phyloP scores from a whole-genome alignment of 352 stramenopile species.

The Globisporangium emineosum region DNA sequence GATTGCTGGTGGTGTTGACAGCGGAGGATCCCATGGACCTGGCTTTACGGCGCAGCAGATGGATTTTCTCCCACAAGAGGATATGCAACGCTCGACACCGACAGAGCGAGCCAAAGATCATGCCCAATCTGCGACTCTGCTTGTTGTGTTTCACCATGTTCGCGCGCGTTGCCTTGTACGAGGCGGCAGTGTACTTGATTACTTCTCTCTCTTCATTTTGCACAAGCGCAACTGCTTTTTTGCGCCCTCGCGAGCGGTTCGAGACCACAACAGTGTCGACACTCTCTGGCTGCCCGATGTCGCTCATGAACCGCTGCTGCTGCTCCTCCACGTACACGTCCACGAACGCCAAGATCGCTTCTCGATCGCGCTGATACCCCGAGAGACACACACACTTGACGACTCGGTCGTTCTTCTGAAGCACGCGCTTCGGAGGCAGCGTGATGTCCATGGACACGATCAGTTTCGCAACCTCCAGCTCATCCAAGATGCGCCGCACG shows the following conservation, averaged over 20 bases:
- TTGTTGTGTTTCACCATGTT: conserved; percentile 58
- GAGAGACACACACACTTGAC: conserved; percentile 67
- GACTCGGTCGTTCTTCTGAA: conserved; percentile 59
- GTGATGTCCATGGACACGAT: conserved; percentile 65
- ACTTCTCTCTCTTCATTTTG: conserved; percentile 45
- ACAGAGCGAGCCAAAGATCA: conserved; percentile 72
- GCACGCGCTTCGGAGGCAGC: conserved; percentile 56
- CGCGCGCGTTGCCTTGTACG: conserved; percentile 64
- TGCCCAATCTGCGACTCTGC: conserved; percentile 67
- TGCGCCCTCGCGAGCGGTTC: conserved; percentile 28
- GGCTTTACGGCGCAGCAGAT: conserved; percentile 20
- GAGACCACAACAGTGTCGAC: conserved; percentile 64
- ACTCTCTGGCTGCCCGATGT: conserved; percentile 39
- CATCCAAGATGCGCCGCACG: conserved; percentile 59
- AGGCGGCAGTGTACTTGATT: conserved; percentile 55
- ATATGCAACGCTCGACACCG: conserved; percentile 65
- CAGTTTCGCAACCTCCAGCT: conserved; percentile 45
- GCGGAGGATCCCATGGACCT: background rate
- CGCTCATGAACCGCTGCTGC: conserved; percentile 59
- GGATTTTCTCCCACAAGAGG: conserved; percentile 53
- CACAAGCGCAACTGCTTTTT: conserved; percentile 18
- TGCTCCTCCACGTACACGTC: conserved; percentile 63
- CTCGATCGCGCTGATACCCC: conserved; percentile 46
- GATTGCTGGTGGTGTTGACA: background rate
- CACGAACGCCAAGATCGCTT: conserved; percentile 53